Evolutionary conservation across 2,329 filamentous ascomycete species (phyloP), one percentile per base, ranked within the genome.

Genomic region (Clonostachys solani): DNA sequence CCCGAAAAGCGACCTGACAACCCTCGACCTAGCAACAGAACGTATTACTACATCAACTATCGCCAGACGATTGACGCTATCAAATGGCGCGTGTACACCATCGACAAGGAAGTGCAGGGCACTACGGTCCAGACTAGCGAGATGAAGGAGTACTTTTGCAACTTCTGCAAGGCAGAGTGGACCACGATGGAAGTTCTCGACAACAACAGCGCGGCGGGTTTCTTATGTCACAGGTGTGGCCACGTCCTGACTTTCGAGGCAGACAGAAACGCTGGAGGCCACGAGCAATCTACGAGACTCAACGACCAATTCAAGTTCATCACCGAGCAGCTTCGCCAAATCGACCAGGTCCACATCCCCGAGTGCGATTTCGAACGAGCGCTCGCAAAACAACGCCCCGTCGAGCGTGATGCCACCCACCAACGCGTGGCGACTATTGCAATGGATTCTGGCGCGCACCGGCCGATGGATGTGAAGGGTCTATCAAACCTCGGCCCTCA

Each of bases 11-110:
- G 86, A 54, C 87, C 92, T 60, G 89, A 89, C 45, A 88, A 91
- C 50, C 86, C 87, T 49, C 85, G 91, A 45, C 87, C 89, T 6
- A 85, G 87, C 55, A 91, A 87, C 62, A 83, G 89, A 58, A 95
- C 92, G 52, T 99, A 96, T 77, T 99, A 95, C 72, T 99, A 89
- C 68, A 92, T 99, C 63, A 92, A 96, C 64, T 95, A 95, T 60
- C 89, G 94, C 50, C 87, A 89, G 49, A 90, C 92, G 35, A 90
- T 99, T 60, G 94, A 99, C 68, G 90, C 89, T 43, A 95, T 96
- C 69, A 99, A 99, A 67, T 99, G 88, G 80, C 86, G 89, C 52
- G 84, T 96, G 45, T 92, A 92, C 62, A 86, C 86, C 48, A 83
- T 97, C 56, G 91, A 92, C 55, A 92, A 92, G 63, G 84, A 87